Percentiles rank a stretch among this genome's conserved stretches.
Evolutionary conservation across 208 protist genomes (phyloP).

Genomic region (Trypanosoma scelopori): DNA sequence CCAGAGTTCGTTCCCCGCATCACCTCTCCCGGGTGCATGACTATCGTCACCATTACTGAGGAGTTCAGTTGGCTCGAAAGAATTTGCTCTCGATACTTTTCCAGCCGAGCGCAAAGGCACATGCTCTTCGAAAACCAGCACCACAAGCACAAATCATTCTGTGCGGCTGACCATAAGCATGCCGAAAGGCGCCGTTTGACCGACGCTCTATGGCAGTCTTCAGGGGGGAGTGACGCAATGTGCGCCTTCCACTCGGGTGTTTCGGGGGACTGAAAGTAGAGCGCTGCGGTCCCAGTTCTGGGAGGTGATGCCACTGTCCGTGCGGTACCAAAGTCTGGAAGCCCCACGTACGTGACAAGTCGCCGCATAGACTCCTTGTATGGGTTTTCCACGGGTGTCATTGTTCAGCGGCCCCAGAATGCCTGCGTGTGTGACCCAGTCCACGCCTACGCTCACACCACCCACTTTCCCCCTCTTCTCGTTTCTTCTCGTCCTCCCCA

Average conservation of each 20-base stretch:
- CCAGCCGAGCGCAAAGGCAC: slow-evolving; percentile 68
- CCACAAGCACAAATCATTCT: slow-evolving; percentile 55
- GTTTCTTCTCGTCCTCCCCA: not conserved
- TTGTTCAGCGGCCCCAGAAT: not conserved
- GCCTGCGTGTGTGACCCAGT: not conserved
- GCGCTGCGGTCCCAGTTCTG: slow-evolving; percentile 27
- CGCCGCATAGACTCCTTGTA: slow-evolving; percentile 70
- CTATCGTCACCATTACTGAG: slow-evolving; percentile 55
- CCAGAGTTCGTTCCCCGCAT: slow-evolving; percentile 85
- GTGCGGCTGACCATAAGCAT: slow-evolving; percentile 50
- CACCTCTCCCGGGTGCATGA: slow-evolving; percentile 78
- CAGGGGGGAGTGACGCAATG: slow-evolving; percentile 28
- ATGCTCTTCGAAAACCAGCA: slow-evolving; percentile 71
- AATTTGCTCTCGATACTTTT: slow-evolving; percentile 38
- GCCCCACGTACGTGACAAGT: slow-evolving; percentile 50
- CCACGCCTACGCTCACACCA: too few relatives aligned
- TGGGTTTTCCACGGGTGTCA: slow-evolving; percentile 23
- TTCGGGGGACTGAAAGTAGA: slow-evolving; percentile 66
- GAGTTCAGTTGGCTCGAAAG: slow-evolving; percentile 23
- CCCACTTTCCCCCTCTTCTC: not conserved
- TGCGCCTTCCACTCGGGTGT: slow-evolving; percentile 70
- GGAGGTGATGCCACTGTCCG: not conserved
- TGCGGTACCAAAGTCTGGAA: slow-evolving; percentile 50
- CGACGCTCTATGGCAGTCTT: slow-evolving; percentile 50
- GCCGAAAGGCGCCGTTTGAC: slow-evolving; percentile 53